Percentiles rank a stretch among this genome's conserved stretches.
Evolutionary conservation across 129 eudicot species (phyloP).

Genomic region (Escallonia rubra): DNA sequence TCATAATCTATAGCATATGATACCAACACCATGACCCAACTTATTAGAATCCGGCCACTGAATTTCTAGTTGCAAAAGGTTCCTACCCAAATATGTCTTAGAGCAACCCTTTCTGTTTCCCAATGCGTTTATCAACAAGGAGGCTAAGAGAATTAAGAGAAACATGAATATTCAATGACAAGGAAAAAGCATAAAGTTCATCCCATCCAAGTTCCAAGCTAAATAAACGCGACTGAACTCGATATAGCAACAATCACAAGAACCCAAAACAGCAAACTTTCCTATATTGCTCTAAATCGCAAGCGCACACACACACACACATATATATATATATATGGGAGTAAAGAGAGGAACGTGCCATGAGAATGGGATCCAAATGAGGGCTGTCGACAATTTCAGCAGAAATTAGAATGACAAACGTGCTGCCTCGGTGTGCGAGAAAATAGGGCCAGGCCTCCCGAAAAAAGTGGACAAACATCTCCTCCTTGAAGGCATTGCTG

Average conservation of each 20-base stretch:
- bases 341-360: conserved; percentile 40
- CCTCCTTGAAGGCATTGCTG: conserved; percentile 43
- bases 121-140: no score
- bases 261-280: background rate
- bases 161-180: no score
- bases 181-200: no score
- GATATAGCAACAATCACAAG: background rate
- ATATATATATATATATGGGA: background rate
- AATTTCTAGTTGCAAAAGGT: no score
- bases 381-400: conserved; percentile 77
- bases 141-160: no score
- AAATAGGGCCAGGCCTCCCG: conserved; percentile 98
- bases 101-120: no score
- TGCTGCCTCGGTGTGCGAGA: conserved; percentile 84
- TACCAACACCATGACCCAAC: no score
- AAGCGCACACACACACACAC: background rate
- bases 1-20: no score
- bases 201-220: background rate
- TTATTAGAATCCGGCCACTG: no score
- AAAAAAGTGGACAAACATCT: conserved; percentile 68
- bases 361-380: conserved; percentile 62
- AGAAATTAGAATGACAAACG: conserved; percentile 74
- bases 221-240: background rate
- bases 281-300: background rate
- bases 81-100: no score